Base-by-base conservation (phyloP, 2,329 filamentous ascomycete species). In the Pseudogymnoascus pannorum region DNA sequence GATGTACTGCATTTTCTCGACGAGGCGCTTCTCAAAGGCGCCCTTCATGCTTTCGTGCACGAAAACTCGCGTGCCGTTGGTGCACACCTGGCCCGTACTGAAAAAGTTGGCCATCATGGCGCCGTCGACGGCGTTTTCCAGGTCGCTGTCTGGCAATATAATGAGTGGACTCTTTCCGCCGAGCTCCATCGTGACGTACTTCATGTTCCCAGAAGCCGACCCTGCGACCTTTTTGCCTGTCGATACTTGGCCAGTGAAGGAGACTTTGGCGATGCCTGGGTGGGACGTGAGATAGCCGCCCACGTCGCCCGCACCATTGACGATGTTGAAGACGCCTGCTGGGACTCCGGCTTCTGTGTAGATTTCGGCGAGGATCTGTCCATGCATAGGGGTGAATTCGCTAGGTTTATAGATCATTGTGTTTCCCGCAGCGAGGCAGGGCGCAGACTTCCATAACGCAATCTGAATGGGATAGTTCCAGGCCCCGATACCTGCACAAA, bases 21-120 rank as follows among this genome's bases (percentile, higher is more conserved):
- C 70, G 1, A 96, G 76, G 0, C 77, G 76, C 68, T 80, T 78
- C 72, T 95, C 90, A 66, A 96, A 92, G 0, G 77, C 78, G 12
- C 75, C 62, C 71, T 92, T 86, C 73, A 91, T 80, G 36, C 75
- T 72, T 33, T 79, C 76, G 0, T 88, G 91, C 2, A 96, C 81
- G 72, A 96, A 96, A 33, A 96, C 91, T 9, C 92, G 82, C 1
- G 92, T 96, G 58, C 92, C 92, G 72, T 96, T 96, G 58, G 92
- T 96, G 81, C 92, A 96, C 58, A 96, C 91, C 75, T 96, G 92
- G 29, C 92, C 92, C 0, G 89, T 89, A 66, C 88, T 92, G 79
- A 89, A 96, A 77, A 96, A 96, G 75, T 96, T 96, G 68, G 91
- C 92, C 80, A 95, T 91, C 88, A 96, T 92, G 65, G 91, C 91